These are phyloP conservation scores for Tetrastigma voinierianum DNA, from an alignment of 164 flowering plant species.

Conservation along the genomic window DNA sequence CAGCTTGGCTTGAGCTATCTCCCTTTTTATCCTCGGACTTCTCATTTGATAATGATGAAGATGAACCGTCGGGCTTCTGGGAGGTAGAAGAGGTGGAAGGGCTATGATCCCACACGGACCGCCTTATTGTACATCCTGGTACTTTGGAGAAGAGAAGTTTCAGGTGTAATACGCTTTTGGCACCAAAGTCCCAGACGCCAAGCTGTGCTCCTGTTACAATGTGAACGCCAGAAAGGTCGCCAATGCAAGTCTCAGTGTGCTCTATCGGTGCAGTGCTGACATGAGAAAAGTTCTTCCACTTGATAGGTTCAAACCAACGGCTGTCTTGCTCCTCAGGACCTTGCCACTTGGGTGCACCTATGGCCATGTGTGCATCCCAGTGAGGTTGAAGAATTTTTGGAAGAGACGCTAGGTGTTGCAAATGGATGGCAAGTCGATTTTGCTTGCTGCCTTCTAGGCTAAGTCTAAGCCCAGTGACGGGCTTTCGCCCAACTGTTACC, in stretches of 20 bases:
- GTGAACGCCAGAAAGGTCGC: conserved; percentile 94
- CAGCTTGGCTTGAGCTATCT: conserved; percentile 47
- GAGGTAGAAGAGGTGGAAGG: conserved; percentile 28
- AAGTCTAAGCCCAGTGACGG: conserved; percentile 92
- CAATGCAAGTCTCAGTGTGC: conserved; percentile 78
- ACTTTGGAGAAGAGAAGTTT: conserved; percentile 95
- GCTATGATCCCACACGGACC: conserved; percentile 95
- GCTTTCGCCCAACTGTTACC: conserved; percentile 95
- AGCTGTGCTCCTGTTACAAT: conserved; percentile 97
- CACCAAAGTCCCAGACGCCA: conserved; percentile 96
- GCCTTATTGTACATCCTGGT: conserved; percentile 93
- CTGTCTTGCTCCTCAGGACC: conserved; percentile 99
- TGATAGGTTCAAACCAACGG: conserved; percentile 97
- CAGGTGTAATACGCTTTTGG: conserved; percentile 85
- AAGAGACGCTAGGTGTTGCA: conserved; percentile 87
- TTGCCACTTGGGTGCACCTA: conserved; percentile 95
- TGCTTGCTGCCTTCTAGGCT: conserved; percentile 82
- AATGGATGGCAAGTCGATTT: conserved; percentile 78
- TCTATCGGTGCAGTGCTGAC: conserved; percentile 98
- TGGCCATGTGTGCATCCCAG: conserved; percentile 86
- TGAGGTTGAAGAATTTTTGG: conserved; percentile 96
- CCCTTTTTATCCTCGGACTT: conserved; percentile 49
- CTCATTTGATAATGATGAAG: conserved; percentile 36
- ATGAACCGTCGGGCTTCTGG: conserved; percentile 34
- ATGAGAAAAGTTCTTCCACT: conserved; percentile 99